Evolutionary conservation across 805 yeast genomes (phyloP), one percentile per base, ranked within the genome.

Genomic region (Grigorovia humatica): DNA sequence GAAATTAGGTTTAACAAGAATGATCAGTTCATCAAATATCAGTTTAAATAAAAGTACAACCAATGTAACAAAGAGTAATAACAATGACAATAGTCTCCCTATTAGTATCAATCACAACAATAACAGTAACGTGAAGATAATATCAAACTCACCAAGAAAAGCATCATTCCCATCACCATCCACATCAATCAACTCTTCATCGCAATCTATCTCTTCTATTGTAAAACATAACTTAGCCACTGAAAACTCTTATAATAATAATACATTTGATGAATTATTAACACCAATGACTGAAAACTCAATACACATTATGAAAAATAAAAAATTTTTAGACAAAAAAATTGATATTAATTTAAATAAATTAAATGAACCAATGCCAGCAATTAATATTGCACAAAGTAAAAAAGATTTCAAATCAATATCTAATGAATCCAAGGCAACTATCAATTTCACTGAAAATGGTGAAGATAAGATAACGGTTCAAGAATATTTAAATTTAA

Each of bases 1-100:
- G 38, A 63, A 57, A 43, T 55, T 56, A 44, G 62, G 67, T 9
- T 51, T 64, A 30, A 57, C 67, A 4, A 55, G 64, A 50, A 62
- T 64, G 30, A 59, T 64, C 13, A 61, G 65, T 44, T 54, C 56
- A 17, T 47, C 58, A 43, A 57, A 55, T 19, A n/a, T 13, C 3
- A 32, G 8, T 32, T 3, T 32, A 23, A 3, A 23, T 32, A 46
- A 46, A 11, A 40, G 32, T 32, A 40, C 48, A 19, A 23, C 30
- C 13, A 29, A 18, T 23, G 11, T 43, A 19, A 23, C 46, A 20
- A 15, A 44, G 4, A 29, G n/a, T 5, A 44, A 23, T 44, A 29
- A 32, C 8, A 29, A 44, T 29, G 20, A 29, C 29, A 32, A 44
- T 12, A 29, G 17, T 17, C 20, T 20, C 2, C n/a, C 40, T 29